Conservation (phyloP, 2,329 filamentous ascomycete genomes). For the Trichoderma citrinoviride region DNA sequence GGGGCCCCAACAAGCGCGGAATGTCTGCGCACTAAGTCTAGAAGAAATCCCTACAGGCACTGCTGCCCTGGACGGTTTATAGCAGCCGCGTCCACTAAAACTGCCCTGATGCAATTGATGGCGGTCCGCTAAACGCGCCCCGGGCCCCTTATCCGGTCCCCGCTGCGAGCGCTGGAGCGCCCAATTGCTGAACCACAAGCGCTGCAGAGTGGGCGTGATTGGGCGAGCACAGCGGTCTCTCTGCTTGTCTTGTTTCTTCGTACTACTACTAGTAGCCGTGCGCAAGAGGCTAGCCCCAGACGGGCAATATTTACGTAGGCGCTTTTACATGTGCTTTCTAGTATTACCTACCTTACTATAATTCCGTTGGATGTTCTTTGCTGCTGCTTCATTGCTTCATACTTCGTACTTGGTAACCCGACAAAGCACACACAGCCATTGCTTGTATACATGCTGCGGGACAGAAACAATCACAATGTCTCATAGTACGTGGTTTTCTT, state of each 20-base stretch:
- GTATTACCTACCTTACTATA: no score
- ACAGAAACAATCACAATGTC: background rate
- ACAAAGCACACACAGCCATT: no score
- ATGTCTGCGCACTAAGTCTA: no score
- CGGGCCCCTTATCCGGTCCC: background rate
- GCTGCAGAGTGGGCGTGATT: background rate
- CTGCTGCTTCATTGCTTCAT: background rate
- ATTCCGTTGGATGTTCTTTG: background rate
- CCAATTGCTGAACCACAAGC: background rate
- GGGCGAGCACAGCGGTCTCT: background rate
- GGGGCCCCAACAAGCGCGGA: background rate
- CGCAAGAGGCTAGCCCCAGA: background rate
- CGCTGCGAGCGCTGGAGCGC: slow-evolving; percentile 5
- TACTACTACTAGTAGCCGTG: background rate
- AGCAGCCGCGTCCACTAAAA: no score
- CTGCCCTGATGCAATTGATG: no score
- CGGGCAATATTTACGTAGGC: background rate
- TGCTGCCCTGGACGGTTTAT: no score
- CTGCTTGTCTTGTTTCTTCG: background rate
- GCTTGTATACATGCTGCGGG: background rate
- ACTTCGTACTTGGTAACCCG: no score
- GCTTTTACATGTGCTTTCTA: no score
- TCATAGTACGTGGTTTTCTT: background rate
- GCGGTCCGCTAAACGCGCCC: background rate
- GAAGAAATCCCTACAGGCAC: no score